phyloP scores from a whole-genome alignment of 164 flowering plant species.

The Magnolia officinalis region DNA sequence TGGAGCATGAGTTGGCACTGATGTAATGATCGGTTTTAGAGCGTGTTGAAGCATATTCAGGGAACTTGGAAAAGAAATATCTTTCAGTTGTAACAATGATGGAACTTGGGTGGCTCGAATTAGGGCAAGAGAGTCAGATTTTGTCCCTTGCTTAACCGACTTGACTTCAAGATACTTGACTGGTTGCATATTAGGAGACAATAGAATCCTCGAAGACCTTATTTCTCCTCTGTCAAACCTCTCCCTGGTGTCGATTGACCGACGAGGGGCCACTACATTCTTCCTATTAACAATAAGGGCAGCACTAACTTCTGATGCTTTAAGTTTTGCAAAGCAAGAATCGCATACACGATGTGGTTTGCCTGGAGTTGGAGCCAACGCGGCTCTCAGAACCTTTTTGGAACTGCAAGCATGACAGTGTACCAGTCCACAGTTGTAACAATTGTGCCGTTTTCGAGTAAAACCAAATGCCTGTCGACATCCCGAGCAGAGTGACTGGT shows the following conservation, averaged over 20 bases:
- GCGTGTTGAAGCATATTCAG: slow-evolving; percentile 49
- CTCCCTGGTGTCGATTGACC: slow-evolving; percentile 42
- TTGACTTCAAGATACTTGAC: slow-evolving; percentile 47
- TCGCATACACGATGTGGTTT: slow-evolving; percentile 70
- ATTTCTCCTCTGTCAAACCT: slow-evolving; percentile 39
- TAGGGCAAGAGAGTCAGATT: slow-evolving; percentile 35
- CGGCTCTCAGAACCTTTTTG: slow-evolving; percentile 42
- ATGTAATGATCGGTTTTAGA: slow-evolving; percentile 34
- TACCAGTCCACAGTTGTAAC: slow-evolving; percentile 53
- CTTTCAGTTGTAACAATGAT: slow-evolving; percentile 49
- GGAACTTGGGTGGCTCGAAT: slow-evolving; percentile 54
- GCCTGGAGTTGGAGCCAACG: slow-evolving; percentile 49
- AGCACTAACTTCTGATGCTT: slow-evolving; percentile 42
- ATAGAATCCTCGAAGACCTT: slow-evolving; percentile 41
- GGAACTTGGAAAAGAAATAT: slow-evolving; percentile 57
- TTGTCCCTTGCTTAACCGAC: slow-evolving; percentile 29
- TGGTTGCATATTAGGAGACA: slow-evolving; percentile 49
- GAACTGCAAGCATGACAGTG: slow-evolving; percentile 58
- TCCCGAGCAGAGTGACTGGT: slow-evolving; percentile 51
- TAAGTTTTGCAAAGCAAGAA: slow-evolving; percentile 47
- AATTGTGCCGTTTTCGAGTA: slow-evolving; percentile 50
- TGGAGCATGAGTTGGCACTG: slow-evolving; percentile 21
- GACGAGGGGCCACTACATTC: slow-evolving; percentile 25
- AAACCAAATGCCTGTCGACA: slow-evolving; percentile 57
- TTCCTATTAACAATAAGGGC: slow-evolving; percentile 26